Evolutionary conservation across 2,329 filamentous ascomycete species (phyloP).

Genomic region (Trichoderma semiorbis): DNA sequence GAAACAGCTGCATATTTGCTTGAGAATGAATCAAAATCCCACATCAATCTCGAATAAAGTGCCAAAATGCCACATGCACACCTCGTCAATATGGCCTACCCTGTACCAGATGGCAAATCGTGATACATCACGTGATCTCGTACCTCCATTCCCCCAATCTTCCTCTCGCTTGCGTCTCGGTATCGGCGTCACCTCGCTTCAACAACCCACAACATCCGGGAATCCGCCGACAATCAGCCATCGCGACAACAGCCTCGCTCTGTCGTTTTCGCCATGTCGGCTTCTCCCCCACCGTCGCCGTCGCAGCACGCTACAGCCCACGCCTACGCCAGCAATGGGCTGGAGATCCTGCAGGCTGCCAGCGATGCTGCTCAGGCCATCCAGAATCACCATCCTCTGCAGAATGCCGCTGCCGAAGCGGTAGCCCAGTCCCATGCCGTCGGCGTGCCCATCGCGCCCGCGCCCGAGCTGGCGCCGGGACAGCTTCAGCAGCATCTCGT

Average conservation of each 20-base stretch:
- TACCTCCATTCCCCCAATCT: not conserved
- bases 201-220: conserved; percentile 36
- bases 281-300: conserved; percentile 26
- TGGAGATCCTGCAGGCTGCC: conserved; percentile 45
- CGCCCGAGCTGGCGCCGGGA: conserved; percentile 18
- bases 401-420: conserved; percentile 38
- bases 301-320: conserved; percentile 34
- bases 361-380: conserved; percentile 43
- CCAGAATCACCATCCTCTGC: conserved; percentile 36
- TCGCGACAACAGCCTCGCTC: conserved; percentile 25
- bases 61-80: not conserved
- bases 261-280: conserved; percentile 23
- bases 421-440: conserved; percentile 25
- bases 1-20: not conserved
- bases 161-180: conserved; percentile 12
- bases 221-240: conserved; percentile 45
- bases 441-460: conserved; percentile 10
- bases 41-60: not conserved
- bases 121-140: not conserved
- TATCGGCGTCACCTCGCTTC: conserved; percentile 40
- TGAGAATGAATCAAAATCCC: not conserved
- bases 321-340: conserved; percentile 44
- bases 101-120: not conserved
- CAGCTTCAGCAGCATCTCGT: conserved; percentile 19
- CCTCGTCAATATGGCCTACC: not conserved